phyloP scores from a whole-genome alignment of 2,329 filamentous ascomycete species.

The Diaporthe citriasiana region DNA sequence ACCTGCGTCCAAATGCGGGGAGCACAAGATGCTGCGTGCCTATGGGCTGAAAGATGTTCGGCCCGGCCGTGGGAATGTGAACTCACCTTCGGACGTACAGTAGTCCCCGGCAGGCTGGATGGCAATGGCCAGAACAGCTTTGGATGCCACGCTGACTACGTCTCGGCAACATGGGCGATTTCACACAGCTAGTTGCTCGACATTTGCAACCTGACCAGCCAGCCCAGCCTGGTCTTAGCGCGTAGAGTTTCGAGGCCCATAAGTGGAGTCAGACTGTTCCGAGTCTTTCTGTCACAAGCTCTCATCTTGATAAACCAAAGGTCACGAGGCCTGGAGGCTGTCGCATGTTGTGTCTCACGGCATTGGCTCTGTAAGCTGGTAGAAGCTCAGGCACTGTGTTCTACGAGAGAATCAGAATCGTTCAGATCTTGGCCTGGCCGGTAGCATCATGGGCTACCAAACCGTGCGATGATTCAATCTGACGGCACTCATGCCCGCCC shows the following conservation, averaged over 20 bases:
- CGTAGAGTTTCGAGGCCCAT: neutral
- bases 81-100: neutral
- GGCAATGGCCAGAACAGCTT: neutral
- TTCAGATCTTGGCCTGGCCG: neutral
- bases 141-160: neutral
- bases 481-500: neutral
- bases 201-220: neutral
- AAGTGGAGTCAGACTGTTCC: neutral
- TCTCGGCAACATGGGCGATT: neutral
- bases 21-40: conserved; percentile 20
- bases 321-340: neutral
- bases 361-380: neutral
- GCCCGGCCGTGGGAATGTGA: conserved; percentile 10
- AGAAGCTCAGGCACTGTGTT: neutral
- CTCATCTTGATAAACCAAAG: neutral
- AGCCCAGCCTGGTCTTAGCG: neutral
- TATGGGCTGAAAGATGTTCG: conserved; percentile 12
- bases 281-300: neutral
- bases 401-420: neutral
- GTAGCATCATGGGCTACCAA: neutral
- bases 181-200: conserved; percentile 4
- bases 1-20: conserved; percentile 23
- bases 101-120: conserved; percentile 17
- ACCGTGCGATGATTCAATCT: neutral
- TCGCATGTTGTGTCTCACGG: neutral